These are phyloP conservation scores for Thelephora terrestris DNA, from an alignment of 1,284 basidiomycete genomes.

Conservation along the genomic window DNA sequence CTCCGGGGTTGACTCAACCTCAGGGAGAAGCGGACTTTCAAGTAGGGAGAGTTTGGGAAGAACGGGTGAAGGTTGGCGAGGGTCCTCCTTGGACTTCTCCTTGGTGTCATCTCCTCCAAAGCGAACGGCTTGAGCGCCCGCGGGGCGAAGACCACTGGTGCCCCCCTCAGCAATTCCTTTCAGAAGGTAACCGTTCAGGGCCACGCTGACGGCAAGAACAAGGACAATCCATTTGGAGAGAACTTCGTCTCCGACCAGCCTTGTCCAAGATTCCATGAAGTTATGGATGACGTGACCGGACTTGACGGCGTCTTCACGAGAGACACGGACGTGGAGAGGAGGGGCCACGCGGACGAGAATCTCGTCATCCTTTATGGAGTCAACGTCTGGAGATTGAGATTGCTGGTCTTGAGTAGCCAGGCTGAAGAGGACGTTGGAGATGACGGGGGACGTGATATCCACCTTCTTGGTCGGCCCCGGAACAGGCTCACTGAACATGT, in stretches of 20 bases:
- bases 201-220: constrained; percentile 78
- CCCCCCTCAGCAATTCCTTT: constrained; percentile 56
- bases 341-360: constrained; percentile 67
- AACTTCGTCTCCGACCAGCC: constrained; percentile 91
- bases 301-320: constrained; percentile 15
- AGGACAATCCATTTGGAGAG: constrained; percentile 95
- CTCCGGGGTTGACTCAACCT: constrained; percentile 8
- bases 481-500: constrained; percentile 17
- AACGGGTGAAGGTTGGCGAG: neutral
- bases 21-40: constrained; percentile 1
- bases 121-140: constrained; percentile 17
- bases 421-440: constrained; percentile 48
- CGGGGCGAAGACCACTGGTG: constrained; percentile 18
- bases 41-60: neutral
- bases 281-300: constrained; percentile 50
- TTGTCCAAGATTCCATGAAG: constrained; percentile 92
- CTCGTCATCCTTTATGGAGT: constrained; percentile 21
- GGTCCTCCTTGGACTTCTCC: constrained; percentile 19
- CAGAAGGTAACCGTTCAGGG: constrained; percentile 90
- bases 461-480: constrained; percentile 39
- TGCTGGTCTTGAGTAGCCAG: constrained; percentile 35
- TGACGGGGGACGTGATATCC: constrained; percentile 50
- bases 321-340: constrained; percentile 50
- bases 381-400: constrained; percentile 23
- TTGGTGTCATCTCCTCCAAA: constrained; percentile 11